Evolutionary conservation across 306 rosid genomes (phyloP).

Genomic region (Cotoneaster glaucophyllus): DNA sequence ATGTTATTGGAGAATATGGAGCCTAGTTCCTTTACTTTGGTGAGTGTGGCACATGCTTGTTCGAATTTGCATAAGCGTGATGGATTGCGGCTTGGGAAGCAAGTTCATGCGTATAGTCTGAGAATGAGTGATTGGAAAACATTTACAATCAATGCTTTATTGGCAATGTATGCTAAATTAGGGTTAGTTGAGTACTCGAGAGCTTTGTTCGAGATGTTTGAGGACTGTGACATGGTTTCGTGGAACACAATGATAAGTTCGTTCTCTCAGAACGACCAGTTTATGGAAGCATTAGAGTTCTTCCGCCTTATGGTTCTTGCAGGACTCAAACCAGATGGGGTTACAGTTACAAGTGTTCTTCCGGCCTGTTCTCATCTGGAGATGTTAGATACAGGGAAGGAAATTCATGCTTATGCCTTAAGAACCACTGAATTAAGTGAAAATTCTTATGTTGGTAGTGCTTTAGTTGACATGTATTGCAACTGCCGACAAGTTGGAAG

Average conservation of each 20-base stretch:
- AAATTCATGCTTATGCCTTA: conserved; percentile 61
- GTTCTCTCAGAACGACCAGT: conserved; percentile 60
- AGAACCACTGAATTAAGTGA: conserved; percentile 37
- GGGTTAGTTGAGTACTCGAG: conserved; percentile 48
- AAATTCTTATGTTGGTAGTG: conserved; percentile 68
- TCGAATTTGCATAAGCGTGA: conserved; percentile 32
- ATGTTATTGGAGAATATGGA: conserved; percentile 49
- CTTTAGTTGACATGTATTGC: conserved; percentile 85
- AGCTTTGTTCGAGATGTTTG: conserved; percentile 56
- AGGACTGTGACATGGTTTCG: conserved; percentile 59
- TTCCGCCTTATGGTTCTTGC: conserved; percentile 39
- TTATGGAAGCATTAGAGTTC: conserved; percentile 48
- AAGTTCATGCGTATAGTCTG: conserved; percentile 57
- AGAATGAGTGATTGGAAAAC: conserved; percentile 46
- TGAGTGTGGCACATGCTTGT: conserved; percentile 63
- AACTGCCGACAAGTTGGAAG: conserved; percentile 49
- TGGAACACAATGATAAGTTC: conserved; percentile 81
- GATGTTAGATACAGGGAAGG: conserved; percentile 51
- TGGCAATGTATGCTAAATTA: conserved; percentile 68
- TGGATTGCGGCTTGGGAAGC: conserved; percentile 59
- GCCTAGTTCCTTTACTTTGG: conserved; percentile 71
- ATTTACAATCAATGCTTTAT: conserved; percentile 65
- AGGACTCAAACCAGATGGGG: conserved; percentile 61
- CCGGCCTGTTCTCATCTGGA: conserved; percentile 85
- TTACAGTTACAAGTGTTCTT: conserved; percentile 67